Evolutionary conservation across 2,329 filamentous ascomycete genomes (phyloP).

Genomic region (Aspergillus clavatus): DNA sequence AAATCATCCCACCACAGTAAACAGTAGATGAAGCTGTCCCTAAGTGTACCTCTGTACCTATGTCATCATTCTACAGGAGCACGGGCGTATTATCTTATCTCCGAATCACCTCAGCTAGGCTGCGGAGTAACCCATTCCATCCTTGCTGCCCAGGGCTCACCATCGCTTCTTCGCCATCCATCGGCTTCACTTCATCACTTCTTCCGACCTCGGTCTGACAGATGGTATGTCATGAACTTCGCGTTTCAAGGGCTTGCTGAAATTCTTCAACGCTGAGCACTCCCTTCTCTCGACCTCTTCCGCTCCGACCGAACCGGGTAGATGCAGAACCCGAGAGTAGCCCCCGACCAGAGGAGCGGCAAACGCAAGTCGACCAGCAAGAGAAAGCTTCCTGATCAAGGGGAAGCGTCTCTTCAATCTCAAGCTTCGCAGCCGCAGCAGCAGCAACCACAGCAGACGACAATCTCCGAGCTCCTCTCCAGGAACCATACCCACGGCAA

Average conservation of each 20-base stretch:
- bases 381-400: constrained; percentile 37
- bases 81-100: constrained; percentile 30
- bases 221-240: constrained; percentile 16
- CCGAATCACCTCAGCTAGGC: constrained; percentile 17
- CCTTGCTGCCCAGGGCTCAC: constrained; percentile 6
- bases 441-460: constrained; percentile 30
- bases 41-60: too few species aligned
- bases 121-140: constrained; percentile 8
- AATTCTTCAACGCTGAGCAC: constrained; percentile 19
- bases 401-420: constrained; percentile 26
- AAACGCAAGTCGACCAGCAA: constrained; percentile 41
- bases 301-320: constrained; percentile 34
- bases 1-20: too few species aligned
- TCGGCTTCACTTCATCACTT: constrained; percentile 4
- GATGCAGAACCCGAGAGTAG: constrained; percentile 38
- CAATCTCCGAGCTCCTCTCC: constrained; percentile 44
- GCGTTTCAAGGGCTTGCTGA: constrained; percentile 10
- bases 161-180: background rate
- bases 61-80: too few species aligned
- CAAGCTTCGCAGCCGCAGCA: constrained; percentile 14
- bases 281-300: constrained; percentile 12
- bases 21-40: too few species aligned
- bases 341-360: constrained; percentile 40
- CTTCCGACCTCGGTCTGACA: background rate
- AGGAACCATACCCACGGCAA: constrained; percentile 24